Base-by-base conservation (phyloP, 306 rosid species). In the Amphicarpaea edgeworthii region DNA sequence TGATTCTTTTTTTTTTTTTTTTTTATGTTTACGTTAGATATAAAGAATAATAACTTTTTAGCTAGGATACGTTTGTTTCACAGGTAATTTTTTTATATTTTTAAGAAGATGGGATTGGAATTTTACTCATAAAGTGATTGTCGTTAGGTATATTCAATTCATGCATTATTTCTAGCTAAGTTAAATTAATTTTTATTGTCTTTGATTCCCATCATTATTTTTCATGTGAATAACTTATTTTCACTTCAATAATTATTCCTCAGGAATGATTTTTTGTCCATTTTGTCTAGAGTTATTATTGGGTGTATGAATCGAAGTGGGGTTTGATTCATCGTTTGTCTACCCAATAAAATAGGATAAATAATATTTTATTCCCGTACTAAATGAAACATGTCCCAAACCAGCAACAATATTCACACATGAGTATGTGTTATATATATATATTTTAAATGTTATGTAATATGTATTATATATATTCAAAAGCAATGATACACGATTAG, bases 171-270 rank as follows among this genome's bases (percentile, higher is more conserved):
- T n/a, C n/a, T n/a, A n/a, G n/a, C n/a, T 3, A 7, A 30, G 12
- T 15, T 30, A 60, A 14, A 59, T 28, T 30, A 58, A 26, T 59
- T 14, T 59, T 0, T 3, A 1, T 59, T 59, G 66, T 59, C 66
- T 59, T 12, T 59, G n/a, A n/a, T 59, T 59, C 66, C 38, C 63
- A 59, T 59, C 21, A 28, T 2, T 28, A 28, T 60, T 34, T 23
- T 14, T 30, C 43, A 23, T 55, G 0, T 30, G 3, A 59, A 59
- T 30, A 28, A 60, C 66, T 7, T 60, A 30, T 30, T 30, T 60
- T 60, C 66, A 60, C 10, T 3, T 30, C 21, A 60, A 7, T 30
- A 28, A 30, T 28, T 30, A 30, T 60, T 60, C 66, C 38, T 14
- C 20, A 14, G 7, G 37, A 30, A 30, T 1, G 5, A 30, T 30